These are phyloP conservation scores for Fusarium sambucinum DNA, from an alignment of 2,329 filamentous ascomycete genomes.

Conservation along the genomic window DNA sequence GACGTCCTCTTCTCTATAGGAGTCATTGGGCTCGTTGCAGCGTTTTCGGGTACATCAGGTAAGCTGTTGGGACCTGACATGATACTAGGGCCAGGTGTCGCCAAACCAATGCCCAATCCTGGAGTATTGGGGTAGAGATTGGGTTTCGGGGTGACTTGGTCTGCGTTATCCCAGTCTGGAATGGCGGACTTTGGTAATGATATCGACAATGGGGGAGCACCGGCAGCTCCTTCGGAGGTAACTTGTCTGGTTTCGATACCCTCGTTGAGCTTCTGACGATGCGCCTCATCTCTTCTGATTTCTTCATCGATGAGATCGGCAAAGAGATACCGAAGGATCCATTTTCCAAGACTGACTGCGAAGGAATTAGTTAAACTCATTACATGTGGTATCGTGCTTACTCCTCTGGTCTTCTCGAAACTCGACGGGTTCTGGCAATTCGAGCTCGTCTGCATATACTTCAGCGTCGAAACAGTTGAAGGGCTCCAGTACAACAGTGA, in stretches of 20 bases:
- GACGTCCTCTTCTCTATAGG: conserved; percentile 68
- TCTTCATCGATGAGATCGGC: conserved; percentile 90
- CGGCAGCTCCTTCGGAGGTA: conserved; percentile 55
- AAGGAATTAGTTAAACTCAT: conserved; percentile 42
- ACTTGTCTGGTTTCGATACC: conserved; percentile 69
- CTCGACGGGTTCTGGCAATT: conserved; percentile 77
- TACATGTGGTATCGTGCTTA: conserved; percentile 58
- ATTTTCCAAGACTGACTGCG: conserved; percentile 95
- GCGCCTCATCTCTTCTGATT: conserved; percentile 80
- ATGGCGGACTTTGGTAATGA: conserved; percentile 54
- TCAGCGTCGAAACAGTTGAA: conserved; percentile 98
- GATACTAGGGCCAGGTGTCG: conserved; percentile 68
- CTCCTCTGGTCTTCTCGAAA: conserved; percentile 95
- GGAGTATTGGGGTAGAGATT: conserved; percentile 75
- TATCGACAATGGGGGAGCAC: conserved; percentile 72
- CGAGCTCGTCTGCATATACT: conserved; percentile 92
- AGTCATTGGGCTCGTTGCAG: conserved; percentile 56
- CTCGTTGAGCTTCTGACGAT: conserved; percentile 76
- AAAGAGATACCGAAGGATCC: conserved; percentile 94
- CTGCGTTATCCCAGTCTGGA: conserved; percentile 56
- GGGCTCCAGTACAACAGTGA: conserved; percentile 91
- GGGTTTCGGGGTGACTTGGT: conserved; percentile 69
- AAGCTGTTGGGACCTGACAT: conserved; percentile 50
- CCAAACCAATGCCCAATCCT: conserved; percentile 81
- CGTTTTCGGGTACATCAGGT: conserved; percentile 63